Evolutionary conservation across 2,329 filamentous ascomycete species (phyloP).

Genomic region (Stachybotrys elegans): DNA sequence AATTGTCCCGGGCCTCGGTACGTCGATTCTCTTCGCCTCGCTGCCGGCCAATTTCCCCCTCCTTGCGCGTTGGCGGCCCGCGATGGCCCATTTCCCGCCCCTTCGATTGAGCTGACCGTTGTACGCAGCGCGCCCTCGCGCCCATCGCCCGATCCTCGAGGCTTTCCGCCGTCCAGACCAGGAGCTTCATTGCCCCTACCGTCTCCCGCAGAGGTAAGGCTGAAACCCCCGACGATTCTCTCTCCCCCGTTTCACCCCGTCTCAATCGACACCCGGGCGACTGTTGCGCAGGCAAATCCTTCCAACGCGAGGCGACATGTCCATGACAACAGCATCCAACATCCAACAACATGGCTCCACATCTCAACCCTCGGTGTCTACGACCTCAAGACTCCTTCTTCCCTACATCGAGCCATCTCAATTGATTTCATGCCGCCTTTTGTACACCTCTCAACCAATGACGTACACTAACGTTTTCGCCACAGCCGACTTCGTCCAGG

Average conservation of each 20-base stretch:
- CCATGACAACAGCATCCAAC: too few relatives aligned
- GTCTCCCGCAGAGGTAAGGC: constrained; percentile 57
- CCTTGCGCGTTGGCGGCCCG: constrained; percentile 4
- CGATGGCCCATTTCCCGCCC: constrained; percentile 7
- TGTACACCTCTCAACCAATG: constrained; percentile 6
- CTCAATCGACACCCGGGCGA: not conserved
- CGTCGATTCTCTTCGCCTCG: constrained; percentile 20
- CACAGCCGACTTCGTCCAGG: constrained; percentile 92
- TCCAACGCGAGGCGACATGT: not conserved
- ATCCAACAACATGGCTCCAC: too few relatives aligned
- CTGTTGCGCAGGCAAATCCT: not conserved
- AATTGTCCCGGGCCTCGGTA: constrained; percentile 53
- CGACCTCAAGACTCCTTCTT: too few relatives aligned
- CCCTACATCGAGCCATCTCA: too few relatives aligned
- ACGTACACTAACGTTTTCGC: constrained; percentile 17
- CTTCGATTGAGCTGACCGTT: too few relatives aligned
- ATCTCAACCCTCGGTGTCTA: too few relatives aligned
- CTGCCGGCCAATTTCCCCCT: not conserved
- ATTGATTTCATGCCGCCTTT: too few relatives aligned
- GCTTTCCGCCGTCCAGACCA: constrained; percentile 39
- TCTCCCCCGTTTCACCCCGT: not conserved
- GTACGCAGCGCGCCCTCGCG: constrained; percentile 48
- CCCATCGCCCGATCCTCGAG: constrained; percentile 40
- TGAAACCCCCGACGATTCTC: not conserved
- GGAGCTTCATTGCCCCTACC: constrained; percentile 56